Evolutionary conservation across 2,329 filamentous ascomycete species (phyloP).

Genomic region (Pseudogymnoascus verrucosus): DNA sequence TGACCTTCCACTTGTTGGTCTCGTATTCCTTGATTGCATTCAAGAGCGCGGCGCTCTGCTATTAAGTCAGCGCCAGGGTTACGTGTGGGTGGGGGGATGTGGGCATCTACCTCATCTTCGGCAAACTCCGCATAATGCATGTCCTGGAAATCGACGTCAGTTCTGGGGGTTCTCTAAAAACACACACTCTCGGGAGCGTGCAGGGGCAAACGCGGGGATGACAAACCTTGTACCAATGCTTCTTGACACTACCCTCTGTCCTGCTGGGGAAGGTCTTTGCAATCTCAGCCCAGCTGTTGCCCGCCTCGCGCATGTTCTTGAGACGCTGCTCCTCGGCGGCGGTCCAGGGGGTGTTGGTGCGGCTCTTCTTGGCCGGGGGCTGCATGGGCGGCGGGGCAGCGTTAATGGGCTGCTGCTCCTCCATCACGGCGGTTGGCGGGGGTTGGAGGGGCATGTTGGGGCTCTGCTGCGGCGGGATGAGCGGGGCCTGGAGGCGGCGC

Average conservation of each 20-base stretch:
- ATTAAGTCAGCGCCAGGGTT: constrained; percentile 22
- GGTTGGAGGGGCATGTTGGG: background rate
- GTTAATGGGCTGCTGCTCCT: background rate
- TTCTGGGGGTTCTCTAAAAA: background rate
- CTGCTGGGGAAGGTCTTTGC: constrained; percentile 93
- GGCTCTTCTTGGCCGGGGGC: constrained; percentile 75
- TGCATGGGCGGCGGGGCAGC: constrained; percentile 28
- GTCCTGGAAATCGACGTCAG: constrained; percentile 50
- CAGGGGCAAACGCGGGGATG: background rate
- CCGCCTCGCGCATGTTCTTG: constrained; percentile 88
- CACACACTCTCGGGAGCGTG: background rate
- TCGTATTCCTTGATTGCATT: constrained; percentile 98
- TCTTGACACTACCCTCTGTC: constrained; percentile 97
- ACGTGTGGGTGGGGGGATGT: background rate
- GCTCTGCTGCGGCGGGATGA: constrained; percentile 5
- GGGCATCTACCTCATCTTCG: constrained; percentile 72
- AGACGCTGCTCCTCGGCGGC: constrained; percentile 85
- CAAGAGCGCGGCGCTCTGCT: constrained; percentile 52
- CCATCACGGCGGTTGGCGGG: background rate
- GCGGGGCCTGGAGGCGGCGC: constrained; percentile 3
- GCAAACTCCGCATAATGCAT: constrained; percentile 99
- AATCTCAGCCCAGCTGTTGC: constrained; percentile 95
- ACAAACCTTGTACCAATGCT: constrained; percentile 95
- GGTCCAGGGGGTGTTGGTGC: constrained; percentile 98
- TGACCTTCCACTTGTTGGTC: constrained; percentile 96